phyloP scores from a whole-genome alignment of 257 asterid species.

The Solanum acaule region DNA sequence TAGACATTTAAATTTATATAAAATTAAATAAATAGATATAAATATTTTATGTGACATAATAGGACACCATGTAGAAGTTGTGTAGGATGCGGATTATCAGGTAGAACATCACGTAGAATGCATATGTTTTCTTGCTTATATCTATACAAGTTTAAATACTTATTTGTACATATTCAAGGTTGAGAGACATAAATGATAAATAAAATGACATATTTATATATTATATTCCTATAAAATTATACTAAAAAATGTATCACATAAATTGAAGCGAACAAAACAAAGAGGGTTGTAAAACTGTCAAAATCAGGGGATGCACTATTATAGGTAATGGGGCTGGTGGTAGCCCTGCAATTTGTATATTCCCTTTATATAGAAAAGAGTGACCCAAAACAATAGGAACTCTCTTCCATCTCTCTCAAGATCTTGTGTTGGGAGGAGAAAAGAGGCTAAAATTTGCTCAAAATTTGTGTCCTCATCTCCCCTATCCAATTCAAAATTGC shows the following conservation, averaged over 20 bases:
- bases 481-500: neutral
- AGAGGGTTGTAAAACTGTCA: neutral
- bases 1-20: no score
- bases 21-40: no score
- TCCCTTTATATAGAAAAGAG: neutral
- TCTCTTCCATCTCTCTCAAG: neutral
- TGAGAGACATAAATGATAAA: no score
- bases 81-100: neutral
- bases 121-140: fast-evolving
- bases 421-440: neutral
- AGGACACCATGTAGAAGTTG: fast-evolving
- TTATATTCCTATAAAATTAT: no score
- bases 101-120: no score
- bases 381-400: neutral
- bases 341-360: neutral
- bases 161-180: fast-evolving
- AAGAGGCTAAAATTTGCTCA: neutral
- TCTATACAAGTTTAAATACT: no score
- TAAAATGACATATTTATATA: no score
- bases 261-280: fast-evolving
- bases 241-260: fast-evolving
- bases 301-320: neutral
- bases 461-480: neutral
- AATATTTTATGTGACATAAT: fast-evolving
- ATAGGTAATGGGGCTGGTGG: neutral